A percentile compares a stretch with the other conserved stretches of the same genome.
These are phyloP conservation scores for Ascochyta fabae DNA, from an alignment of 2,329 filamentous ascomycete genomes.

Conservation along the genomic window DNA sequence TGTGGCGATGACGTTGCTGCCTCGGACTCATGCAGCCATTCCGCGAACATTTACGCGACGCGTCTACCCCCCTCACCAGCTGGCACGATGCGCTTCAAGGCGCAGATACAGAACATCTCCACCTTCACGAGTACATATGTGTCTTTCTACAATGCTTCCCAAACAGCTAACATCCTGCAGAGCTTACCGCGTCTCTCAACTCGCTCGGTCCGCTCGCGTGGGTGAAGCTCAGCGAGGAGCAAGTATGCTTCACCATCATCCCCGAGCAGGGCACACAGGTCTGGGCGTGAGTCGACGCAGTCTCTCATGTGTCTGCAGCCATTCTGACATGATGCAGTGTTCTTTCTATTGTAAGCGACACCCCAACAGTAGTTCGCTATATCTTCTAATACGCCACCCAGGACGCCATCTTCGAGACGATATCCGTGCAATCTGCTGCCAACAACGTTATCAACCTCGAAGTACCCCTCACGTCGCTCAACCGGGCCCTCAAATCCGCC, in stretches of 20 bases:
- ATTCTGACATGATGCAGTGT: constrained; percentile 45
- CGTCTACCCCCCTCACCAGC: constrained; percentile 9
- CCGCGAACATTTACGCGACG: constrained; percentile 18
- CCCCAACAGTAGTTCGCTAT: neutral
- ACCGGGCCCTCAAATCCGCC: constrained; percentile 90
- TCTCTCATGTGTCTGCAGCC: constrained; percentile 3
- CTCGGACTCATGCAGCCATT: constrained; percentile 3
- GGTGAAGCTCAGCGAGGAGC: constrained; percentile 86
- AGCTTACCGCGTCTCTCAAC: constrained; percentile 67
- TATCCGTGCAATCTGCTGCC: constrained; percentile 84
- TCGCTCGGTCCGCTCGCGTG: constrained; percentile 83
- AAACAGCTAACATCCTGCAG: constrained; percentile 46
- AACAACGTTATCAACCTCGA: constrained; percentile 96
- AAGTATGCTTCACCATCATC: constrained; percentile 92
- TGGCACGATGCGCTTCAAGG: constrained; percentile 60
- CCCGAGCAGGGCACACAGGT: constrained; percentile 95
- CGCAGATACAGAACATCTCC: constrained; percentile 58
- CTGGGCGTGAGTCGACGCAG: constrained; percentile 74
- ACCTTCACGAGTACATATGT: constrained; percentile 59
- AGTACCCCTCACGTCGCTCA: constrained; percentile 84
- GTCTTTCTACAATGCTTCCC: rapidly evolving
- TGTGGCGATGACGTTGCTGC: constrained; percentile 12
- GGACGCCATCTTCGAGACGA: constrained; percentile 89
- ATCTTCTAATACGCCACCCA: constrained; percentile 48
- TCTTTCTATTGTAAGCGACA: constrained; percentile 52